Conservation (phyloP, 345 rosid species). For the Rhizophora mangle region DNA sequence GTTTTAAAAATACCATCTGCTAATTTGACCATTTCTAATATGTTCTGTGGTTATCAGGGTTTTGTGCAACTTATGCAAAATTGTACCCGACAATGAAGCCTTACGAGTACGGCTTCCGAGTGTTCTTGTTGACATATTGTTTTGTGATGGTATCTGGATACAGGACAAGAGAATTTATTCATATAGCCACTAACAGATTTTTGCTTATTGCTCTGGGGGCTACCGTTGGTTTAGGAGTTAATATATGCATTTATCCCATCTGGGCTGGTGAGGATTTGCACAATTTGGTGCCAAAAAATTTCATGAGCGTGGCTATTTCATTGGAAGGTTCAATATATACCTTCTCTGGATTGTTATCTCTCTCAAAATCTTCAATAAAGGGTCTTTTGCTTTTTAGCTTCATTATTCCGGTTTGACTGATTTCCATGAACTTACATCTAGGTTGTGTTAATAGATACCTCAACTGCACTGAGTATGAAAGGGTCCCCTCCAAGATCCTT, state of each 20-base stretch:
- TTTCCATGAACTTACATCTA: slow-evolving; percentile 21
- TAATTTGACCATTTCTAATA: slow-evolving; percentile 13
- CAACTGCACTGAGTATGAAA: slow-evolving; percentile 58
- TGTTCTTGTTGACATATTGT: slow-evolving; percentile 82
- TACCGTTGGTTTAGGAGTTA: slow-evolving; percentile 64
- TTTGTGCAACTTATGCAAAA: slow-evolving; percentile 63
- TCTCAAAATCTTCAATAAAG: not conserved
- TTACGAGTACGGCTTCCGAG: slow-evolving; percentile 88
- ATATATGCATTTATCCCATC: slow-evolving; percentile 84
- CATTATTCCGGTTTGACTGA: slow-evolving; percentile 15
- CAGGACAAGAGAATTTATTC: slow-evolving; percentile 64
- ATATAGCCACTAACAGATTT: slow-evolving; percentile 73
- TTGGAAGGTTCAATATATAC: slow-evolving; percentile 60
- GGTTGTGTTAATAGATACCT: slow-evolving; percentile 84
- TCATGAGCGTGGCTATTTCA: slow-evolving; percentile 74
- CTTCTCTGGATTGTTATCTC: not conserved
- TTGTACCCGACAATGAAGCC: slow-evolving; percentile 83
- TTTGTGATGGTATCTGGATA: slow-evolving; percentile 79
- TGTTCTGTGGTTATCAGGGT: slow-evolving; percentile 51
- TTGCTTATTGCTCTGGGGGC: slow-evolving; percentile 87
- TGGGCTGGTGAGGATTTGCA: slow-evolving; percentile 99
- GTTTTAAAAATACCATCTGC: not conserved
- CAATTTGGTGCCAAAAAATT: slow-evolving; percentile 76
- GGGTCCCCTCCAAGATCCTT: slow-evolving; percentile 82
- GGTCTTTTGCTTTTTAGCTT: not conserved